Conservation (phyloP, 176 grass and related monocot species). For the bread wheat (Triticum aestivum) region IWGSC_CS_RefSeq_v2.1 NC_057810.1:556260867-556261366, state of each 20-base stretch:
- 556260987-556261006: conserved; percentile 15
- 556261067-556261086: conserved; percentile 26
- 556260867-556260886: conserved; percentile 13
- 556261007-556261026: conserved; percentile 16
- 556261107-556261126: conserved; percentile 97
- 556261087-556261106: conserved; percentile 87
- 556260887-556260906: conserved; percentile 7
- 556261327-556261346: neutral
- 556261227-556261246: conserved; percentile 13
- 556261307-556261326: neutral
- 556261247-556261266: neutral
- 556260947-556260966: conserved; percentile 88
- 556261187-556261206: neutral
- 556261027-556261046: conserved; percentile 4
- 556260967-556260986: conserved; percentile 87
- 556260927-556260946: conserved; percentile 93
- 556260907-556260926: conserved; percentile 75
- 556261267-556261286: conserved; percentile 12
- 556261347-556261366: neutral
- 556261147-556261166: conserved; percentile 69
- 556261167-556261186: conserved; percentile 2
- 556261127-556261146: conserved; percentile 72
- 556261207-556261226: conserved; percentile 32
- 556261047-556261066: conserved; percentile 8
- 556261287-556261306: neutral